phyloP scores from a whole-genome alignment of 2,329 filamentous ascomycete genomes.

The Hypoxylon sp. region DNA sequence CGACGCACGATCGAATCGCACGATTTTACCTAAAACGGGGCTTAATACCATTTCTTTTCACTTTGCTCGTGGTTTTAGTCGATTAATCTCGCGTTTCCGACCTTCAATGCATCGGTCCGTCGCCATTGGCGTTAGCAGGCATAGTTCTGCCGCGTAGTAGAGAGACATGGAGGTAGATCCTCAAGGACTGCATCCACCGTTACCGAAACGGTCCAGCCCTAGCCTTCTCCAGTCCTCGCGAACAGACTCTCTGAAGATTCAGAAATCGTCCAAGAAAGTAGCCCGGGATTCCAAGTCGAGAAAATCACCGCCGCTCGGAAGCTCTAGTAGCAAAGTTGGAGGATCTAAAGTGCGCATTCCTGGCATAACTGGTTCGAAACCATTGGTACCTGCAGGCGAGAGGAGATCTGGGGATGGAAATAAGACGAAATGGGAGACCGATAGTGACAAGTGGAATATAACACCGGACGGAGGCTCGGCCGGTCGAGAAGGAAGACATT shows the following conservation, averaged over 20 bases:
- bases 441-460: conserved; percentile 69
- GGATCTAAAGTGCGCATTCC: conserved; percentile 46
- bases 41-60: conserved; percentile 9
- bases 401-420: conserved; percentile 50
- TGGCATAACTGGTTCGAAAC: conserved; percentile 46
- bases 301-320: conserved; percentile 47
- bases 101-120: conserved; percentile 54
- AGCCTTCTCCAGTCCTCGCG: conserved; percentile 47
- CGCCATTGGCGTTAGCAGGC: conserved; percentile 48
- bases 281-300: conserved; percentile 45
- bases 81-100: conserved; percentile 19
- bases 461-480: conserved; percentile 73
- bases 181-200: conserved; percentile 47
- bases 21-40: conserved; percentile 14
- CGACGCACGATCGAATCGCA: conserved; percentile 8
- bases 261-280: conserved; percentile 41
- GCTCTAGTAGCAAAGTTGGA: conserved; percentile 38
- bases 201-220: conserved; percentile 48
- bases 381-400: conserved; percentile 50
- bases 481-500: conserved; percentile 77
- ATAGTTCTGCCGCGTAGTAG: conserved; percentile 52
- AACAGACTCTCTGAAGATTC: conserved; percentile 45
- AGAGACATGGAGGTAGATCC: conserved; percentile 53
- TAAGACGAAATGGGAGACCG: conserved; percentile 66
- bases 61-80: conserved; percentile 19